phyloP scores from a whole-genome alignment of 179 eudicot species.

The Camellia oleifera region DNA sequence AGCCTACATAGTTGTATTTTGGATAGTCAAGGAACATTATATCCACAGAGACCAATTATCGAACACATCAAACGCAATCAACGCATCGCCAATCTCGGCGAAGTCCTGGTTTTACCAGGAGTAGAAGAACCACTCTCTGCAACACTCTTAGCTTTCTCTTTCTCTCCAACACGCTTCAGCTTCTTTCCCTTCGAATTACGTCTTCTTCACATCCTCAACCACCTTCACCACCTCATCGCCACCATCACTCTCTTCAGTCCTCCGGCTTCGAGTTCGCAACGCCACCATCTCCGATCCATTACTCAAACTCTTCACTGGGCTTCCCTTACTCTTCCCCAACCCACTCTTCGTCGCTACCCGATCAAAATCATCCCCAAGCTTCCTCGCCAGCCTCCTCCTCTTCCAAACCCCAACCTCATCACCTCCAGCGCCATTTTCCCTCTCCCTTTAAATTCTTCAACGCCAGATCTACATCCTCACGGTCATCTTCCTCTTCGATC shows the following conservation, averaged over 20 bases:
- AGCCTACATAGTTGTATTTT: neutral
- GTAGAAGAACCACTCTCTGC: constrained; percentile 15
- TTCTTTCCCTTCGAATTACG: constrained; percentile 10
- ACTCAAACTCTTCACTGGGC: constrained; percentile 8
- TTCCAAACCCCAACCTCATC: constrained; percentile 4
- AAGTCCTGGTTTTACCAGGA: constrained; percentile 39
- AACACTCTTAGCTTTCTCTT: neutral
- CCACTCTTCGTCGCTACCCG: constrained; percentile 45
- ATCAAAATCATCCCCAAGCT: constrained; percentile 76
- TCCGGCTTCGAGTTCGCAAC: constrained; percentile 37
- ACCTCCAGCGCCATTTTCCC: neutral
- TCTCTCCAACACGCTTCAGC: constrained; percentile 20
- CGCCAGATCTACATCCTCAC: neutral
- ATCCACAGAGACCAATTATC: constrained; percentile 14
- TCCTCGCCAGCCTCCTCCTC: constrained; percentile 44
- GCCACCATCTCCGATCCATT: constrained; percentile 16
- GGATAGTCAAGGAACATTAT: neutral
- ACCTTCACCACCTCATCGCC: constrained; percentile 10
- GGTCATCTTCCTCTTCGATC: constrained; percentile 41
- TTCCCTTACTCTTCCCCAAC: constrained; percentile 2
- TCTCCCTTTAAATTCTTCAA: neutral
- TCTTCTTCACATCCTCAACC: constrained; percentile 14
- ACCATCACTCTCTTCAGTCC: constrained; percentile 16
- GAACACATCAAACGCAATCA: constrained; percentile 22
- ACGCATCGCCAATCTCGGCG: constrained; percentile 49